Base-by-base conservation (phyloP, 2,329 filamentous ascomycete genomes). In the Colletotrichum musae region DNA sequence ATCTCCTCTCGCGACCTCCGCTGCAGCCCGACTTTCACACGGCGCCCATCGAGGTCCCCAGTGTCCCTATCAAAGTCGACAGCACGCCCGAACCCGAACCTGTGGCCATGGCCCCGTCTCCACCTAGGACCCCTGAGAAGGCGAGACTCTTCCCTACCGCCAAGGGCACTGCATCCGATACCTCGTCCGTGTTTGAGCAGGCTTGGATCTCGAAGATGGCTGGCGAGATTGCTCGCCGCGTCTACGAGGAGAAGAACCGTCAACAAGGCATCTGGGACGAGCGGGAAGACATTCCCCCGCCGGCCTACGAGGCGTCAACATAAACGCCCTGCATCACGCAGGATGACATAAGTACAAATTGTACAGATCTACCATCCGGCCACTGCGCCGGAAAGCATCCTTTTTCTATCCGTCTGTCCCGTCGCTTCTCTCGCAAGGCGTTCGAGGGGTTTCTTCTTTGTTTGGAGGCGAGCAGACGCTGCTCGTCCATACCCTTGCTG, bases 161-260 rank as follows among this genome's bases (percentile, higher is more conserved):
- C 63, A 77, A 80, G 58, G 77, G 74, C 45, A 73, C 73, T 16
- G 76, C 75, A 61, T 86, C 85, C 1, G 87, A 88, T 39, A 84
- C 82, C 5, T 85, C 86, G 13, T 87, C 87, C 0, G 85, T 87
- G 32, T 83, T 94, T 28, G 92, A 94, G 77, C 92, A 94, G 79
- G 93, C 93, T 3, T 96, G 93, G 93, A 92, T 96, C 81, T 90
- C 92, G 83, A 96, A 97, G 84, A 96, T 99, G 89, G 95, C 95
- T 5, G 92, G 91, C 72, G 96, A 98, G 80, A 95, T 98, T 75
- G 94, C 94, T 43, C 86, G 91, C 58, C 92, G 94, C 64, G 94
- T 97, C 72, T 93, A 95, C 73, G 93, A 97, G 74, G 93, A 97
- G 81, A 96, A 97, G 81, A 84, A 86, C 62, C 83, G 85, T 43